phyloP scores from a whole-genome alignment of 129 eudicot genomes.

The Dittrichia graveolens region DNA sequence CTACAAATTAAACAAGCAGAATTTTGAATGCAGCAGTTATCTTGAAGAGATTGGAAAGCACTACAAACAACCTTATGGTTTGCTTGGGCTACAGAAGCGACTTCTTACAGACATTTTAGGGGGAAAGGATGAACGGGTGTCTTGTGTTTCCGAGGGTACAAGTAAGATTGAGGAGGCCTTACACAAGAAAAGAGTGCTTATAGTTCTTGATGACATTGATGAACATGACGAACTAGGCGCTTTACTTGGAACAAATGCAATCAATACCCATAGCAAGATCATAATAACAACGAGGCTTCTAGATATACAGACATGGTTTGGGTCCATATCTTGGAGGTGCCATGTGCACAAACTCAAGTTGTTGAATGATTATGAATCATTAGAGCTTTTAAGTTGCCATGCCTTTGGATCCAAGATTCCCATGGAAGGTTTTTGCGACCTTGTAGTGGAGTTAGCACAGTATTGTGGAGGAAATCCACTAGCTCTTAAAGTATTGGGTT shows the following conservation, averaged over 20 bases:
- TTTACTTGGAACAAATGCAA: neutral
- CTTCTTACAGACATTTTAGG: constrained; percentile 17
- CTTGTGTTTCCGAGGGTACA: constrained; percentile 15
- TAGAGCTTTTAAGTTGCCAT: constrained; percentile 39
- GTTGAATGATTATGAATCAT: constrained; percentile 17
- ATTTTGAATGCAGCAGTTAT: constrained; percentile 4
- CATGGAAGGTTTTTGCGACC: constrained; percentile 22
- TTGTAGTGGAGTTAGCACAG: neutral
- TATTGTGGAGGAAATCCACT: constrained; percentile 38
- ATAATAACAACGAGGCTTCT: constrained; percentile 28
- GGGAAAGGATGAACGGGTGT: neutral
- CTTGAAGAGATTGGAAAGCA: constrained; percentile 27
- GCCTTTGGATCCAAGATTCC: constrained; percentile 39
- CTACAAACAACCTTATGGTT: constrained; percentile 1
- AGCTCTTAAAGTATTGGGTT: constrained; percentile 35
- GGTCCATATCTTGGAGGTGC: neutral
- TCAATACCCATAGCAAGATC: constrained; percentile 15
- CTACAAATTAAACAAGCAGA: constrained; percentile 14
- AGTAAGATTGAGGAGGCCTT: neutral
- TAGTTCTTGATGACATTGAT: constrained; percentile 24
- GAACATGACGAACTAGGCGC: neutral
- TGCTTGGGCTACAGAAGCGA: constrained; percentile 5
- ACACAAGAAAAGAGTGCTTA: neutral
- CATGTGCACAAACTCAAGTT: neutral
- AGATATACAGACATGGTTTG: constrained; percentile 7